phyloP scores from a whole-genome alignment of 257 asterid species.

The Dorcoceras hygrometricum region DNA sequence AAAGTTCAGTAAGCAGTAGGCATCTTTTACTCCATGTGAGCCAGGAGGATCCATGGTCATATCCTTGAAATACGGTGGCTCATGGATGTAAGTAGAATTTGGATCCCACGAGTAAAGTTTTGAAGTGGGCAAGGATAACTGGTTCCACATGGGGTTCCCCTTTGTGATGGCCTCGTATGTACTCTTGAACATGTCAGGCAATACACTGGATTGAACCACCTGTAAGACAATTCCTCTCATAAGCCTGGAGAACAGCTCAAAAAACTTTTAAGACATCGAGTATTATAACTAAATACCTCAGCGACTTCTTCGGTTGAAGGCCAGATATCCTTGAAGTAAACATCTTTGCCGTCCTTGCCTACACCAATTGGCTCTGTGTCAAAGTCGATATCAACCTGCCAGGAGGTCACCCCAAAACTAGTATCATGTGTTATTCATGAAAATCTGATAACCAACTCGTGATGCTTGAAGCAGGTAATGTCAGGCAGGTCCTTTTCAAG shows the following conservation, averaged over 20 bases:
- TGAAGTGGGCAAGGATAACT: slow-evolving; percentile 58
- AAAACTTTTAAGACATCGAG: slow-evolving; percentile 20
- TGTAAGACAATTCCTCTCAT: slow-evolving; percentile 24
- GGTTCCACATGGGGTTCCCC: slow-evolving; percentile 92
- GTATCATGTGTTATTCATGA: not conserved
- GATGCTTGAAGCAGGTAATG: not conserved
- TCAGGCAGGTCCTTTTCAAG: not conserved
- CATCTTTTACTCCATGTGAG: slow-evolving; percentile 86
- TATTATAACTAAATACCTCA: slow-evolving; percentile 41
- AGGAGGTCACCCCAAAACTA: not conserved
- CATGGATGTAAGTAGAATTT: slow-evolving; percentile 85
- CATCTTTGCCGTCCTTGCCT: slow-evolving; percentile 78
- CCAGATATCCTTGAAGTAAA: slow-evolving; percentile 88
- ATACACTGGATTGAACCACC: slow-evolving; percentile 88
- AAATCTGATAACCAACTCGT: not conserved
- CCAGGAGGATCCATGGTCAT: slow-evolving; percentile 98
- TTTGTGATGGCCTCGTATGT: slow-evolving; percentile 79
- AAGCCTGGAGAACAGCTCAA: not conserved
- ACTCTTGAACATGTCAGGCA: slow-evolving; percentile 93
- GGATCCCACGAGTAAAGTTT: slow-evolving; percentile 86
- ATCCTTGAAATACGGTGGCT: slow-evolving; percentile 88
- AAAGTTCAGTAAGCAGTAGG: slow-evolving; percentile 85
- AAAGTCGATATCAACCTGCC: slow-evolving; percentile 89
- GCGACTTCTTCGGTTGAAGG: slow-evolving; percentile 94
- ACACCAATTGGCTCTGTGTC: slow-evolving; percentile 93